Base-by-base conservation (phyloP, 164 flowering plant species). In the Umbellularia californica region DNA sequence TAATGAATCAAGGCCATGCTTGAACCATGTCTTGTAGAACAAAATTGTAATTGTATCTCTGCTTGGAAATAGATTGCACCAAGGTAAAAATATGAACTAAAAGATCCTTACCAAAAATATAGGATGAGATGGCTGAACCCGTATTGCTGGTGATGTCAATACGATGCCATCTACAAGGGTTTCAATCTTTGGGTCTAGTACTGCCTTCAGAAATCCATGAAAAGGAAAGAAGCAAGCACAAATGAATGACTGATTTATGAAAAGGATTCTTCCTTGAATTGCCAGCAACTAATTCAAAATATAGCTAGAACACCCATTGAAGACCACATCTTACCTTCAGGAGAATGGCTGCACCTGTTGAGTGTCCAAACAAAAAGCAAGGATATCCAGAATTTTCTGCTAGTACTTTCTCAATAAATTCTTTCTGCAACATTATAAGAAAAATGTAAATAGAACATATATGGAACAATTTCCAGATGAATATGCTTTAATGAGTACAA, bases 291-390 rank as follows among this genome's bases (percentile, higher is more conserved):
- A 55, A 15, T 33, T 2, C 50, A 69, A 58, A 69, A 33, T 14
- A 68, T 30, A 33, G 20, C 52, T 35, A 28, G 33, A 22, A 64
- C 28, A 33, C 35, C 41, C 22, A 15, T 19, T 17, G 24, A 41
- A 5, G 72, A 60, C 58, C 1, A 30, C 66, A 47, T 2, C 78
- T 75, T 76, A 91, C 97, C 90, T 90, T 92, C 5, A 91, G 83
- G 64, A 91, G 24, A 62, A 92, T 92, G 65, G 95, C 97, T 72
- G 81, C 98, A 77, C 98, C 97, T 14, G 97, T 95, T 58, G 97
- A 95, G 81, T 95, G 97, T 25, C 95, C 98, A 83, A 91, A 91
- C 81, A 88, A 89, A 77, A 92, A 95, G 77, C 92, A 91, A 5
- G 94, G 94, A 74, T 92, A 83, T 27, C 88, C 90, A 7, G 93